phyloP scores from a whole-genome alignment of 345 rosid genomes.

The Raphanus raphanistrum region DNA sequence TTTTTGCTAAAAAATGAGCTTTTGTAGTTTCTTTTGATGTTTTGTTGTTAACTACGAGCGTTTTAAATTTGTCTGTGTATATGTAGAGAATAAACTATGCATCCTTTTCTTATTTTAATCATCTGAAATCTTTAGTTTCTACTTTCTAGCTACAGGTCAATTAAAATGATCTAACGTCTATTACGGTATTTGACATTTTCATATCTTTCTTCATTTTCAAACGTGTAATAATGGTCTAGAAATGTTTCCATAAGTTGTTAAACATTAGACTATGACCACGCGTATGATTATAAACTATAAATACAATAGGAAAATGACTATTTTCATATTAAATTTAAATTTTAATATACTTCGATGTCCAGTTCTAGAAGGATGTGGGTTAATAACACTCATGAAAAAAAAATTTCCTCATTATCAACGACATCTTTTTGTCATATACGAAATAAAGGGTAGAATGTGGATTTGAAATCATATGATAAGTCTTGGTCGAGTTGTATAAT shows the following conservation, averaged over 20 bases:
- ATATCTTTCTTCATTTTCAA: background rate
- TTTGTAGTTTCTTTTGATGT: constrained; percentile 10
- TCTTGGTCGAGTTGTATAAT: constrained; percentile 9
- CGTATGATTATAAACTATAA: background rate
- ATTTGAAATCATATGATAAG: constrained; percentile 28
- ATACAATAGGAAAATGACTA: constrained; percentile 3
- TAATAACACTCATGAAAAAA: background rate
- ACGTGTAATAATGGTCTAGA: constrained; percentile 22
- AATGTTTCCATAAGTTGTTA: background rate
- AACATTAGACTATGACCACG: constrained; percentile 19
- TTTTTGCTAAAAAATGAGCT: constrained; percentile 5
- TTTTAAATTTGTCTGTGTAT: background rate
- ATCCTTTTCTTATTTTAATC: background rate
- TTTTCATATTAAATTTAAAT: background rate
- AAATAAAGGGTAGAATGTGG: background rate
- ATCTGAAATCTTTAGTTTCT: background rate
- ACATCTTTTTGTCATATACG: constrained; percentile 3
- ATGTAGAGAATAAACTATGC: background rate
- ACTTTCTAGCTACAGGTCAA: constrained; percentile 3
- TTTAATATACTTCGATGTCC: background rate
- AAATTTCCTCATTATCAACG: background rate
- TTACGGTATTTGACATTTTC: background rate
- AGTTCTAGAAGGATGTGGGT: constrained; percentile 17
- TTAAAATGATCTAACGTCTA: constrained; percentile 12
- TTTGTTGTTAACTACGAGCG: constrained; percentile 9